phyloP scores from a whole-genome alignment of 1,284 basidiomycete genomes.

The Naganishia sp. region DNA sequence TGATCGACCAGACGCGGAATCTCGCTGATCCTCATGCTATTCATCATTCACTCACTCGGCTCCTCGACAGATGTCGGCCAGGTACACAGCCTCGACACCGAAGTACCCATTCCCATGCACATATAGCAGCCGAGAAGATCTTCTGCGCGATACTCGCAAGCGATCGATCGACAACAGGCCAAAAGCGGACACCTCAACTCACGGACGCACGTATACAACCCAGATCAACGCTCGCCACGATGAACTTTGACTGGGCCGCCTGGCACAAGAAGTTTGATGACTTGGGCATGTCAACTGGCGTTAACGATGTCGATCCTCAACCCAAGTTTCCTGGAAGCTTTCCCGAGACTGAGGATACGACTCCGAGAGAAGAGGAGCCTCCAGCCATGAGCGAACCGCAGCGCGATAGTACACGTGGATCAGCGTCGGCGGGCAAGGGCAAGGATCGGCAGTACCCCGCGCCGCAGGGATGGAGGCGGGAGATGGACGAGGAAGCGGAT shows the following conservation, averaged over 20 bases:
- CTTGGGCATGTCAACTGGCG: constrained; percentile 10
- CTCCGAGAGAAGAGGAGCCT: background rate
- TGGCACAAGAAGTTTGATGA: constrained; percentile 28
- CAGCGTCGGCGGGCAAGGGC: background rate
- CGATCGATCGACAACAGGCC: too few relatives aligned
- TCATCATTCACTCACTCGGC: too few relatives aligned
- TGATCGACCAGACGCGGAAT: too few relatives aligned
- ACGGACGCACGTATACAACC: background rate
- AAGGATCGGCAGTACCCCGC: background rate
- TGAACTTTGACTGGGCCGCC: constrained; percentile 25
- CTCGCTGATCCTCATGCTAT: too few relatives aligned
- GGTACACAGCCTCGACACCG: too few relatives aligned
- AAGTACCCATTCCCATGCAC: too few relatives aligned
- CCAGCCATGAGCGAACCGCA: background rate
- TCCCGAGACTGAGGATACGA: background rate
- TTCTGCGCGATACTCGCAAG: too few relatives aligned
- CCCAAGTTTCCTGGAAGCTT: constrained; percentile 26
- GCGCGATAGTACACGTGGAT: background rate
- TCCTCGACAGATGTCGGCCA: too few relatives aligned
- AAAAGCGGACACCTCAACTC: background rate
- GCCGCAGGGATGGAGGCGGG: constrained; percentile 10
- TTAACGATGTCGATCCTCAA: background rate
- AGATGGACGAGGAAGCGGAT: constrained; percentile 20
- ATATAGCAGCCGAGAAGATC: too few relatives aligned
- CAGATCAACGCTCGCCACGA: background rate